phyloP scores from a whole-genome alignment of 2,329 filamentous ascomycete genomes.

The Arthrocladium fulminans region DNA sequence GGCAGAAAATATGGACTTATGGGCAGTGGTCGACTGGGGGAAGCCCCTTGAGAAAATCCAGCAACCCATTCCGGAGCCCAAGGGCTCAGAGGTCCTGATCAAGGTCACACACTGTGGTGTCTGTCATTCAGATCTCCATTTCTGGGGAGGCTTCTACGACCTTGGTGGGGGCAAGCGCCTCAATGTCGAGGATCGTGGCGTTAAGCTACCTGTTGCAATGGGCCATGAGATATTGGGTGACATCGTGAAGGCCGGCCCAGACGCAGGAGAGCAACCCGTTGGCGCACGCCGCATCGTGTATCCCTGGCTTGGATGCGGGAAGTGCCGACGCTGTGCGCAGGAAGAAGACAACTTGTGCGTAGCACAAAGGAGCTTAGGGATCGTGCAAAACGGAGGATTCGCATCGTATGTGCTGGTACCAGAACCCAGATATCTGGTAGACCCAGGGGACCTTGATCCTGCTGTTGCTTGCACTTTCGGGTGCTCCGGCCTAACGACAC shows the following conservation, averaged over 20 bases:
- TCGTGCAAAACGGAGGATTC: constrained; percentile 11
- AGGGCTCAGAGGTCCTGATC: constrained; percentile 56
- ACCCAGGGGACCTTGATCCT: constrained; percentile 10
- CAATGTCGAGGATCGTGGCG: constrained; percentile 32
- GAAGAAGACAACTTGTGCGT: constrained; percentile 12
- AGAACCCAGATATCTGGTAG: constrained; percentile 14
- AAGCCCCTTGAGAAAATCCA: constrained; percentile 13
- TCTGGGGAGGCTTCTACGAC: constrained; percentile 39
- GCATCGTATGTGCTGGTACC: constrained; percentile 13
- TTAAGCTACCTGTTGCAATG: constrained; percentile 41
- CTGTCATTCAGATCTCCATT: constrained; percentile 51
- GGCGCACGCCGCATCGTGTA: constrained; percentile 33
- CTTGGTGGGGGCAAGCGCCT: constrained; percentile 19
- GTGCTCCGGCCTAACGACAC: constrained; percentile 11
- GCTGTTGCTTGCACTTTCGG: constrained; percentile 10
- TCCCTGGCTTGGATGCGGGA: constrained; percentile 13
- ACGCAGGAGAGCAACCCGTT: constrained; percentile 41
- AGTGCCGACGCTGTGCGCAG: constrained; percentile 10
- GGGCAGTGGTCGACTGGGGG: constrained; percentile 8
- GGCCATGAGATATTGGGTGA: constrained; percentile 59
- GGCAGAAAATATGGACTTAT: constrained; percentile 3
- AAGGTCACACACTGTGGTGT: constrained; percentile 56
- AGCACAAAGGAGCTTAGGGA: constrained; percentile 1
- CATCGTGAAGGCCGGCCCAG: constrained; percentile 45
- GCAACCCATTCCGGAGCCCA: constrained; percentile 9